Evolutionary conservation across 331 rosid genomes (phyloP), one percentile per base, ranked within the genome.

Genomic region (Pyracantha coccinea): DNA sequence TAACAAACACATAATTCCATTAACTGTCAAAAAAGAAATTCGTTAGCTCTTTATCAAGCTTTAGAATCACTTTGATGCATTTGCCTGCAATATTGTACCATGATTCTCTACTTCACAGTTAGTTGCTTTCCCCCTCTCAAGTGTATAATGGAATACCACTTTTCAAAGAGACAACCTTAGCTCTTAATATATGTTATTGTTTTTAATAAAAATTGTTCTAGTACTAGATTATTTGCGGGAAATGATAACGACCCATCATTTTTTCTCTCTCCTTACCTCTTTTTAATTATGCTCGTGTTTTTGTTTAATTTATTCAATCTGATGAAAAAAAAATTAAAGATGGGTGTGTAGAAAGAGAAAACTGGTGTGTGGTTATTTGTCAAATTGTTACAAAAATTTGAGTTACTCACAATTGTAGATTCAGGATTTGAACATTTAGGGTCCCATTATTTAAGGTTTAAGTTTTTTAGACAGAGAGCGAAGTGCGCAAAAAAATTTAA

Each of bases 21-120:
- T 65, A 87, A 89, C 92, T 72, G 89, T 84, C 92, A 41, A 47
- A 83, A 86, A 89, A 89, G 91, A 85, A 84, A 77, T 78, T 82
- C 79, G 91, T 83, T 89, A 84, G 59, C 71, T 86, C 71, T 79
- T 85, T 87, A 67, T 60, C 72, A 69, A 76, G 84, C 86, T 80
- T 88, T 81, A 69, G 78, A 71, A 74, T 76, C 75, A 63, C 82
- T 86, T 85, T 80, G 81, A 80, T 82, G 64, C 79, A 44, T 65
- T 75, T 63, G 73, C 61, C 50, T 74, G 60, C 67, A 31, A 66
- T 33, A 25, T 32, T 54, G 21, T 7, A 52, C 57, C 57, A 52
- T 52, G 57, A 52, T 52, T 52, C 57, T 52, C 17, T n/a, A 38
- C 25, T 32, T 29, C 41, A 80, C 73, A 66, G 58, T 66, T 66